Percentiles rank a stretch among this genome's conserved stretches.
Conservation (phyloP, 2,329 filamentous ascomycete genomes). For the Phyllachora maydis region DNA sequence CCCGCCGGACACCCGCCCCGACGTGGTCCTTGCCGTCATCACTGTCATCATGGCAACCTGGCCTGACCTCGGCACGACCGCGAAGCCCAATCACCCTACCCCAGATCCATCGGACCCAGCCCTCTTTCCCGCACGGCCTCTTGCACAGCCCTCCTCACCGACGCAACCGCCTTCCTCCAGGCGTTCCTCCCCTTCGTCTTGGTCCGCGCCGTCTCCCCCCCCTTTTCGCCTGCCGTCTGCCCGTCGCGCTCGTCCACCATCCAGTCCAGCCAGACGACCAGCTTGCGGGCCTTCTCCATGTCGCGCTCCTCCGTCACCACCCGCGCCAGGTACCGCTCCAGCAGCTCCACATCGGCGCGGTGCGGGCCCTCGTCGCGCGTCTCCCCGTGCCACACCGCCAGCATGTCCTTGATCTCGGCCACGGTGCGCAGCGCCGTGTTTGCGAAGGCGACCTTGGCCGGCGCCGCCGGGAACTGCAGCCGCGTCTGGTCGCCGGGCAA, state of each 20-base stretch:
- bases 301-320: slow-evolving; percentile 63
- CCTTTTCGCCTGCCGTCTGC: neutral
- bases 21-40: no score
- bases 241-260: slow-evolving; percentile 27
- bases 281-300: slow-evolving; percentile 74
- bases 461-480: slow-evolving; percentile 23
- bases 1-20: no score
- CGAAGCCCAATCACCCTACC: no score
- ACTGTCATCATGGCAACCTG: no score
- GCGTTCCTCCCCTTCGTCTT: slow-evolving; percentile 3
- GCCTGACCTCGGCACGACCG: no score
- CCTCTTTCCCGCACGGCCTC: slow-evolving; percentile 33
- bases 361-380: slow-evolving; percentile 62
- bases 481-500: slow-evolving; percentile 15
- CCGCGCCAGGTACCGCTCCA: slow-evolving; percentile 49
- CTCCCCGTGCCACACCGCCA: slow-evolving; percentile 55
- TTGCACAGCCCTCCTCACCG: slow-evolving; percentile 29
- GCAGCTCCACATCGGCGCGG: slow-evolving; percentile 51
- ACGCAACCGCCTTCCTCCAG: slow-evolving; percentile 24
- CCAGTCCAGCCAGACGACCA: slow-evolving; percentile 51
- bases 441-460: slow-evolving; percentile 24
- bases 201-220: neutral
- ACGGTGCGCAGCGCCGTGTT: slow-evolving; percentile 18
- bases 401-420: slow-evolving; percentile 48
- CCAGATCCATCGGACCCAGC: slow-evolving; percentile 30